These are phyloP conservation scores for Penicillium brasilianum DNA, from an alignment of 2,329 filamentous ascomycete genomes.

Conservation along the genomic window DNA sequence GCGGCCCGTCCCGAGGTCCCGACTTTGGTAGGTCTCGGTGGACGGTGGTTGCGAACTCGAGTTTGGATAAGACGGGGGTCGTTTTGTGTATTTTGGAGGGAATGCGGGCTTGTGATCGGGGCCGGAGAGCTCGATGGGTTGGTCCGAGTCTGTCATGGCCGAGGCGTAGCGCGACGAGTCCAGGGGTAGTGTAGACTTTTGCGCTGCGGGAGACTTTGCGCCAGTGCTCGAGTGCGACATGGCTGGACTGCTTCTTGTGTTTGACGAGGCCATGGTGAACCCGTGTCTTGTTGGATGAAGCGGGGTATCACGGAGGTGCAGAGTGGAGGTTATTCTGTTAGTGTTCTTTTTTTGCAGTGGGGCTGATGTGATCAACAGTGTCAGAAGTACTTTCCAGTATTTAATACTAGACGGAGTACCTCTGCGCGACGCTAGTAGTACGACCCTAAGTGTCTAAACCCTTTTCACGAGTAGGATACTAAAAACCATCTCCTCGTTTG, in stretches of 20 bases:
- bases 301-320: constrained; percentile 2
- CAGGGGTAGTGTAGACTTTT: not conserved
- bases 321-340: constrained; percentile 5
- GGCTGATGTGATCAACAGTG: constrained; percentile 1
- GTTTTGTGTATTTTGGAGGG: constrained; percentile 10
- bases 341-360: constrained; percentile 1
- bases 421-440: not conserved
- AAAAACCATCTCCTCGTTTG: not conserved
- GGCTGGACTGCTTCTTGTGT: constrained; percentile 4
- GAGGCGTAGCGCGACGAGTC: constrained; percentile 3
- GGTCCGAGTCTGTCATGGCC: not conserved
- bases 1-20: constrained; percentile 7
- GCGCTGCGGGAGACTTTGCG: not conserved
- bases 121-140: constrained; percentile 11
- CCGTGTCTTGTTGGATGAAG: not conserved
- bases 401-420: not conserved
- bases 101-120: constrained; percentile 5
- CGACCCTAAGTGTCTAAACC: not conserved
- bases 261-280: constrained; percentile 4
- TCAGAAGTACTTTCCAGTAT: not conserved
- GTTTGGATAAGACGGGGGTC: not conserved
- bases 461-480: not conserved
- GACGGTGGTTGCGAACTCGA: not conserved
- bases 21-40: not conserved
- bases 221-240: constrained; percentile 7